Base-by-base conservation (phyloP, 1,284 basidiomycete genomes). In the Leccinum huronense region DNA sequence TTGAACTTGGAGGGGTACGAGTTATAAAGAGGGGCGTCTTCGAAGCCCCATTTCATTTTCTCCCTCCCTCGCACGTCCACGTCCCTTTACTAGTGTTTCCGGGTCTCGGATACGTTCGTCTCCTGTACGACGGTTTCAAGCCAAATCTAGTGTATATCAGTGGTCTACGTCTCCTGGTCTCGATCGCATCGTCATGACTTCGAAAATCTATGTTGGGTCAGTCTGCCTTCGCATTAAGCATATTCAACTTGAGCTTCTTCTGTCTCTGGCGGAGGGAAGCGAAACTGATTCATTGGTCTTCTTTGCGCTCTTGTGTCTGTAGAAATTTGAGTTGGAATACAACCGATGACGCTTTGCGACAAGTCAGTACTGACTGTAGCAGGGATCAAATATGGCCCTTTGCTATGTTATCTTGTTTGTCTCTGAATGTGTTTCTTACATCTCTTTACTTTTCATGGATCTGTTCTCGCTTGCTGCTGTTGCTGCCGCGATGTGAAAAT, bases 271-370 rank as follows among this genome's bases (percentile, higher is more conserved):
- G 70, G 69, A 78, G 80, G 77, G 75, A 76, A 79, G 80, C 75
- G 75, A 72, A 78, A 85, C 84, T 87, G 80, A 87, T 82, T 75
- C 64, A 68, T 75, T 76, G 68, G 66, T 69, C 74, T 75, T 75
- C 66, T 66, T 62, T 58, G 48, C 62, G 67, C 75, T 76, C 77
- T 74, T 71, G 71, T 69, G 76, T 76, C 71, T 83, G 79, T 86
- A 92, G 90, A 83, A 92, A 92, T 86, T 83, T 92, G 84, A 91
- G 90, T 84, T 92, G 94, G 94, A 94, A 93, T 86, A 95, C 94
- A 79, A 95, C 87, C 76, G 94, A 95, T 86, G 93, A 95, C 63
- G 86, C 86, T 67, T 85, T 96, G 73, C 86, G 87, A 79, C 80
- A 86, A 83, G 93, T 94, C 84, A 88, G 90, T 91, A 71, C 83